These are phyloP conservation scores for Trichoderma hamatum DNA, from an alignment of 2,329 filamentous ascomycete genomes.

Conservation along the genomic window DNA sequence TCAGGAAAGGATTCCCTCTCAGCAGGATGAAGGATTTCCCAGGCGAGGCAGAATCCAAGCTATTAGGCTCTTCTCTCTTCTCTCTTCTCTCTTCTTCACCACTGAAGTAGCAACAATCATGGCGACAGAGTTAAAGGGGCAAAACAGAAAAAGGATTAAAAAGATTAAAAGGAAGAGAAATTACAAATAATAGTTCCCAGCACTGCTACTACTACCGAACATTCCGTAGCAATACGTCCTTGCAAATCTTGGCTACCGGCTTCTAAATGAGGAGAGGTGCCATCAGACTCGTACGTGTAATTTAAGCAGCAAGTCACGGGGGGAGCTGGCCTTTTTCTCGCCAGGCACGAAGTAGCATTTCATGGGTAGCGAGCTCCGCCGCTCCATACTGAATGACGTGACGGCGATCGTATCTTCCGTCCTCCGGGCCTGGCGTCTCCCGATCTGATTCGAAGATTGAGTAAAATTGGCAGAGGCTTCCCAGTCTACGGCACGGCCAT, in stretches of 20 bases:
- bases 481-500: not conserved
- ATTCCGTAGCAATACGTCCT: not conserved
- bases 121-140: not conserved
- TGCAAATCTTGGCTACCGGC: not conserved
- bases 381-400: slow-evolving; percentile 9
- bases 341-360: slow-evolving; percentile 10
- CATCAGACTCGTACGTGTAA: slow-evolving; percentile 6
- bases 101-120: not conserved
- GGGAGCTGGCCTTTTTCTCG: not conserved
- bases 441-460: not conserved
- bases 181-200: not conserved
- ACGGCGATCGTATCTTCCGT: slow-evolving; percentile 3
- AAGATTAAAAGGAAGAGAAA: not conserved
- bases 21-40: not conserved
- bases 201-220: not conserved
- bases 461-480: not conserved
- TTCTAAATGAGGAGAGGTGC: not conserved
- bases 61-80: not conserved
- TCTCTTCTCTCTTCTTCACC: not conserved
- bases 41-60: not conserved
- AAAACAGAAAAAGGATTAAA: not conserved
- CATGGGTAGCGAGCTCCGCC: not conserved
- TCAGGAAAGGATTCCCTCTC: not conserved
- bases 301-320: not conserved
- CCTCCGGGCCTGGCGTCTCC: not conserved